Conservation (phyloP, 768 basidiomycete genomes). For the Leucogyrophana mollusca region DNA sequence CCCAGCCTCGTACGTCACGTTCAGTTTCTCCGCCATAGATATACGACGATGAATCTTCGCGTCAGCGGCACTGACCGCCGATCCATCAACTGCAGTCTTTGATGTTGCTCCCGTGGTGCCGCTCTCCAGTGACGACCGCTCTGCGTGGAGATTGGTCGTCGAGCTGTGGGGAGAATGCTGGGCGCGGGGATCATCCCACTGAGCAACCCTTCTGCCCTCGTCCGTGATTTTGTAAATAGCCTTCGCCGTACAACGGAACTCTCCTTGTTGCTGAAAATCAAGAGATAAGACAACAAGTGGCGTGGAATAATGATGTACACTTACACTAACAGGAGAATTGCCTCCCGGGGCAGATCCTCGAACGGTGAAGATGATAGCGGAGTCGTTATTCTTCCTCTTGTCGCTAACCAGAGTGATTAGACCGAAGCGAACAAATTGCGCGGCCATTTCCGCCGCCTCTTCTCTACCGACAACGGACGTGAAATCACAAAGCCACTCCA, state of each 20-base stretch:
- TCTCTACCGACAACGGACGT: slow-evolving; percentile 94
- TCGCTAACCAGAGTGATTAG: slow-evolving; percentile 87
- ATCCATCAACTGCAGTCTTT: slow-evolving; percentile 12
- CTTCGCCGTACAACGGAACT: slow-evolving; percentile 95
- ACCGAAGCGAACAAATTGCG: slow-evolving; percentile 95
- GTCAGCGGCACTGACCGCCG: slow-evolving; percentile 32
- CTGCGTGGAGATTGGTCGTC: slow-evolving; percentile 54
- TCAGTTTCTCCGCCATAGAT: slow-evolving; percentile 74
- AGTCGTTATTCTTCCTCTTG: slow-evolving; percentile 88
- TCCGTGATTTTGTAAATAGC: slow-evolving; percentile 94
- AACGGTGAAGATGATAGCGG: slow-evolving; percentile 90
- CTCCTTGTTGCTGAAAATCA: slow-evolving; percentile 74
- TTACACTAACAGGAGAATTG: slow-evolving; percentile 71
- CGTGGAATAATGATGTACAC: slow-evolving; percentile 23
- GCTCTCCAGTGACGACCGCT: slow-evolving; percentile 60
- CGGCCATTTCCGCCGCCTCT: slow-evolving; percentile 96
- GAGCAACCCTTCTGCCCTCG: slow-evolving; percentile 81
- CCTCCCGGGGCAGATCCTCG: slow-evolving; percentile 76
- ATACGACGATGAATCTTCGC: slow-evolving; percentile 78
- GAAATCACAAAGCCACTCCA: slow-evolving; percentile 98
- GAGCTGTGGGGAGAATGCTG: slow-evolving; percentile 68
- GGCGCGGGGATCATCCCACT: slow-evolving; percentile 64
- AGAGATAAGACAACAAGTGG: slow-evolving; percentile 9
- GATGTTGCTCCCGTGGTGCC: slow-evolving; percentile 19
- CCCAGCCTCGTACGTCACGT: slow-evolving; percentile 49